Evolutionary conservation across 2,329 filamentous ascomycete genomes (phyloP).

Genomic region (Colletotrichum lini): DNA sequence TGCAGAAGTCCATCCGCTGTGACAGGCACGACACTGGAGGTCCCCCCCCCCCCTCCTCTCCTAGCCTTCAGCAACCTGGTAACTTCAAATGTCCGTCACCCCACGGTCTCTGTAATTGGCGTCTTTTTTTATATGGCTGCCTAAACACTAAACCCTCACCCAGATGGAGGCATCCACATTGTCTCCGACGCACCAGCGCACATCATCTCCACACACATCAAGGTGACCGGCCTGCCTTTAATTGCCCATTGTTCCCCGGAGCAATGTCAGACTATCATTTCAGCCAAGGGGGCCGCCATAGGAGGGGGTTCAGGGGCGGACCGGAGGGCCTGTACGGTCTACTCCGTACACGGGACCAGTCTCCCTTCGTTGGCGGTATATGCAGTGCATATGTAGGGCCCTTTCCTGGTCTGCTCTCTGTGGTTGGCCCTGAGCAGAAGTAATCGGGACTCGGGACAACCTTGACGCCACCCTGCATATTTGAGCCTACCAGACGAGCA

Average conservation of each 20-base stretch:
- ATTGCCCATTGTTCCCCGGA: background rate
- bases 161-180: slow-evolving; percentile 24
- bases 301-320: background rate
- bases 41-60: background rate
- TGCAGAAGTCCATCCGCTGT: slow-evolving; percentile 11
- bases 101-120: slow-evolving; percentile 18
- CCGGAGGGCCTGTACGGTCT: no score
- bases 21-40: background rate
- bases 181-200: slow-evolving; percentile 22
- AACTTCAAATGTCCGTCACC: background rate
- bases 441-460: background rate
- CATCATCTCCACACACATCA: background rate
- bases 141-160: slow-evolving; percentile 35
- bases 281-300: background rate
- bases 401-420: background rate
- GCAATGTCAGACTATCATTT: slow-evolving; percentile 11
- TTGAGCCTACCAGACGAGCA: background rate
- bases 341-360: background rate
- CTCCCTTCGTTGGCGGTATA: background rate
- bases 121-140: slow-evolving; percentile 36
- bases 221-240: slow-evolving; percentile 5
- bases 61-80: background rate
- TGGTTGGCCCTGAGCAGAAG: background rate
- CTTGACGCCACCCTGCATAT: background rate
- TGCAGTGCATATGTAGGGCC: background rate